Conservation (phyloP, 768 basidiomycete species). For the Hebeloma cylindrosporum region DNA sequence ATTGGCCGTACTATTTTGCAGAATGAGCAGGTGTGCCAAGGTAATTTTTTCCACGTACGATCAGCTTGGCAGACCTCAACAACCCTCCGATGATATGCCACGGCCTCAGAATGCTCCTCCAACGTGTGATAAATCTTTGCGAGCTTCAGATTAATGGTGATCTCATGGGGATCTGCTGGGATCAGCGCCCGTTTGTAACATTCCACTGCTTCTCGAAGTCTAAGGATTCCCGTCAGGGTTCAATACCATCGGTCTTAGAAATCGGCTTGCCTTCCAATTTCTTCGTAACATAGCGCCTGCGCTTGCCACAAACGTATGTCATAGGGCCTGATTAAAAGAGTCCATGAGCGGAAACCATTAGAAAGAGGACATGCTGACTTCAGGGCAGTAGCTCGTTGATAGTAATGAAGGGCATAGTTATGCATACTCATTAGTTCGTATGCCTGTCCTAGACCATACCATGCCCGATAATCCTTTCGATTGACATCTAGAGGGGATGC, state of each 20-base stretch:
- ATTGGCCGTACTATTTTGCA: constrained; percentile 58
- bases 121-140: constrained; percentile 69
- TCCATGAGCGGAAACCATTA: background rate
- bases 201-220: constrained; percentile 86
- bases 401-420: constrained; percentile 94
- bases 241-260: no score
- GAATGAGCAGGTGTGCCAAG: constrained; percentile 22
- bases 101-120: constrained; percentile 66
- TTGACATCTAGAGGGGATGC: constrained; percentile 74
- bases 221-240: no score
- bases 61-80: constrained; percentile 70
- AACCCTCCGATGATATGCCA: constrained; percentile 78
- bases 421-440: constrained; percentile 98
- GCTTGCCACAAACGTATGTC: constrained; percentile 97
- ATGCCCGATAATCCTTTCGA: constrained; percentile 94
- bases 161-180: constrained; percentile 76
- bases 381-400: constrained; percentile 91
- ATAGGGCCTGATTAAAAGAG: constrained; percentile 68
- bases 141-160: constrained; percentile 67
- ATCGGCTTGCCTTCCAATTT: constrained; percentile 62
- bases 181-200: constrained; percentile 89
- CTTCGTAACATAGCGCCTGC: constrained; percentile 90
- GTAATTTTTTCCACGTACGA: constrained; percentile 39
- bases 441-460: constrained; percentile 98
- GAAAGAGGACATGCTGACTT: constrained; percentile 4